Base-by-base conservation (phyloP, 225 moss, liverwort and hornwort species). In the Sphagnum tenellum region DNA sequence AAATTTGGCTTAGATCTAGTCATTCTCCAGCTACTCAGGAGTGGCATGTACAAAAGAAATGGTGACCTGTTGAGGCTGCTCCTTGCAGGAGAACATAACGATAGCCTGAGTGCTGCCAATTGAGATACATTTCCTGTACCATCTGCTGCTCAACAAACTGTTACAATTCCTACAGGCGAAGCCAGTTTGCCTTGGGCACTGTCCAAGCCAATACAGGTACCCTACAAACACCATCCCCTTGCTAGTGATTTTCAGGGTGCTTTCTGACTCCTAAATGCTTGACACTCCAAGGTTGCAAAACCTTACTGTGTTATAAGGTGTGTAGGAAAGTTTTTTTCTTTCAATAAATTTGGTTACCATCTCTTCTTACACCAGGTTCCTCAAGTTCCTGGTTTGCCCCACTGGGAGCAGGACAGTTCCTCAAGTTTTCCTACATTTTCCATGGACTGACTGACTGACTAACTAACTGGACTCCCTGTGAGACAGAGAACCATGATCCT, bases 161-260 rank as follows among this genome's bases (percentile, higher is more conserved):
- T n/a, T n/a, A n/a, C n/a, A n/a, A n/a, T 55, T 55, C 61, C 54
- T 55, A 48, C 12, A 45, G 8, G 6, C 50, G 65, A 8, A 55
- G 64, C 60, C 48, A 3, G 70, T 73, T 70, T 62, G 65, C 62
- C 68, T 67, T 67, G 76, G 76, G 80, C 73, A 57, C 45, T 68
- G 55, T 61, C 46, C 61, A 61, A 54, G 70, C 14, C 46, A 56
- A 61, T 65, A 62, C 67, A 62, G 58, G 64, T 54, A 47, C 45
- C 8, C 44, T 68, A 45, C 51, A 63, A 64, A 57, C 52, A 12
- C 45, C 13, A 61, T 4, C 46, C 12, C 12, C 51, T 3, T 72
- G 69, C 71, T 69, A 73, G 70, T 65, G 66, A 50, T 70, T 66
- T 62, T 55, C 2, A 64, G 65, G 64, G 50, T 70, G 70, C 44